Evolutionary conservation across 441 rosid genomes (phyloP).

Genomic region (Eruca vesicaria): DNA sequence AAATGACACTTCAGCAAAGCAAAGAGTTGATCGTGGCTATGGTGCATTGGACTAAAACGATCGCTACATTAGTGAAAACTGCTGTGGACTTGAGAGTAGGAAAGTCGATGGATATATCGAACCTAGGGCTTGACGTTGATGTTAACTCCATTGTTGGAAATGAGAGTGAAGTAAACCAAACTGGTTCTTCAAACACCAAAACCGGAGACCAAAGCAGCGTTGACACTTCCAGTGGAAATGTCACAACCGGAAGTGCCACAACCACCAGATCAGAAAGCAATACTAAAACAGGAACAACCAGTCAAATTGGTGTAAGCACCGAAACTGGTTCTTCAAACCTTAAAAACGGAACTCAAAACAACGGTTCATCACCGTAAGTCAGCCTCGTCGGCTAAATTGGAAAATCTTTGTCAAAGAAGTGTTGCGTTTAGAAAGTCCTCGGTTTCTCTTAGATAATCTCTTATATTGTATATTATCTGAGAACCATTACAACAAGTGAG

Average conservation of each 20-base stretch:
- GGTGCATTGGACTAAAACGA: conserved; percentile 7
- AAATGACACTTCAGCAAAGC: background rate
- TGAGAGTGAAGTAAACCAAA: background rate
- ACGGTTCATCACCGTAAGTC: background rate
- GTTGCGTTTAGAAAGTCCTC: background rate
- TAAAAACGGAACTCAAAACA: background rate
- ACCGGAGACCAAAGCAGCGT: background rate
- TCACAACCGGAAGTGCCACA: background rate
- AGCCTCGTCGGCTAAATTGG: background rate
- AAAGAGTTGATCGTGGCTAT: conserved; percentile 8
- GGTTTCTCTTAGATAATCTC: background rate
- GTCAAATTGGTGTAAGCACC: background rate
- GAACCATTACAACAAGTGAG: too few species aligned
- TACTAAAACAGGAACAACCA: background rate
- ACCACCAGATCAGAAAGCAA: background rate
- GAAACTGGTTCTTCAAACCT: background rate
- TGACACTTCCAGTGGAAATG: background rate
- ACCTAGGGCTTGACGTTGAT: conserved; percentile 27
- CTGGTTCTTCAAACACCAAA: background rate
- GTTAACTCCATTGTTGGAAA: conserved; percentile 1
- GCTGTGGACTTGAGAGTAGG: conserved; percentile 4
- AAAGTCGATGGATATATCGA: conserved; percentile 8
- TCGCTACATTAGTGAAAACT: background rate
- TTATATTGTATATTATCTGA: background rate
- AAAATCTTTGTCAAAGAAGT: background rate